Percentiles rank a stretch among this genome's conserved stretches.
These are phyloP conservation scores for Quercus tomentella DNA, from an alignment of 331 rosid genomes.

Conservation along the genomic window DNA sequence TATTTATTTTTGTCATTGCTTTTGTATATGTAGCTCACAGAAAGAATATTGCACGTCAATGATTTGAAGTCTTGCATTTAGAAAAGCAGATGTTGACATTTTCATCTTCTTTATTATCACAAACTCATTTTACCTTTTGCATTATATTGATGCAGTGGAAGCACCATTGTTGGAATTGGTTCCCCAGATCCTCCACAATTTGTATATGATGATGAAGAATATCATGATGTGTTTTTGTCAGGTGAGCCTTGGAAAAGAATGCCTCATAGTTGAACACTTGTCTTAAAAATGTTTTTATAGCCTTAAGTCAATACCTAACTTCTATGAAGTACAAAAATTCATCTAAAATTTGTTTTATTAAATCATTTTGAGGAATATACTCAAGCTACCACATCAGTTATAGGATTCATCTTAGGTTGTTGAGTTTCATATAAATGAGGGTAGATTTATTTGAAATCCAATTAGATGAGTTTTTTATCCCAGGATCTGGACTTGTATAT, in stretches of 20 bases:
- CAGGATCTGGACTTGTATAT: no score
- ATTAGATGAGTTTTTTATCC: no score
- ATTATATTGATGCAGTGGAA: slow-evolving; percentile 68
- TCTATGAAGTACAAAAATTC: neutral
- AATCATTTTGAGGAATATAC: neutral
- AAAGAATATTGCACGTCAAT: neutral
- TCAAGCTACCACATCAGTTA: neutral
- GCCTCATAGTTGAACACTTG: neutral
- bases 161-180: slow-evolving; percentile 96
- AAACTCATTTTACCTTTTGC: slow-evolving; percentile 15
- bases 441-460: neutral
- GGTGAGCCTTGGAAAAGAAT: slow-evolving; percentile 40
- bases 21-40: neutral
- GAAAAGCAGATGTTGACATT: neutral
- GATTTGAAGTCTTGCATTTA: neutral
- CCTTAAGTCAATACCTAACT: neutral
- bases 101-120: neutral
- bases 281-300: neutral
- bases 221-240: slow-evolving; percentile 75
- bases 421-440: neutral
- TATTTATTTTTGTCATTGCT: neutral
- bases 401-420: neutral
- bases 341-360: neutral
- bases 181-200: slow-evolving; percentile 96
- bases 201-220: slow-evolving; percentile 76